Evolutionary conservation across 768 basidiomycete species (phyloP), one percentile per base, ranked within the genome.

Genomic region (Auriscalpium vulgare): DNA sequence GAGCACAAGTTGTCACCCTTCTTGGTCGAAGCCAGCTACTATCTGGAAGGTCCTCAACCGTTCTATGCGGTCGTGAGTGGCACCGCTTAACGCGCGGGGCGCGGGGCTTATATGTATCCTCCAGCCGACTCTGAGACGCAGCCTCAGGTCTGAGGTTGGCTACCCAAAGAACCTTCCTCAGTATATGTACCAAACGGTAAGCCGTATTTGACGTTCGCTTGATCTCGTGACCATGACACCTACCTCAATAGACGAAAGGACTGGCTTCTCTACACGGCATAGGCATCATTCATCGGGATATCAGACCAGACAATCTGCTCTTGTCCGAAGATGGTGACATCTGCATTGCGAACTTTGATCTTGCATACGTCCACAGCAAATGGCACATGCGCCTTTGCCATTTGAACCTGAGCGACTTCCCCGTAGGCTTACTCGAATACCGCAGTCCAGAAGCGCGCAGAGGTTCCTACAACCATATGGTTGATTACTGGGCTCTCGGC

Each of bases 401-500:
- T n/a, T 19, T 45, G 10, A 17, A 21, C 13, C 14, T 51, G 21
- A 29, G 29, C 29, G 13, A 37, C 11, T 45, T 47, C 19, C 36
- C 35, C 14, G n/a, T 44, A 3, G 50, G 43, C 5, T 45, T 38
- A 14, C 44, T 23, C 11, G 40, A 21, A 23, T 52, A 40, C 37
- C 50, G 44, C 40, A 35, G 56, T n/a, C 56, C 50, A 10, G 56
- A 56, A 36, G 50, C 44, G 14, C n/a, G 14, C n/a, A 16, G 19
- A 40, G 56, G 56, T 8, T 34, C 17, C 11, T 23, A 38, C 51
- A 35, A 56, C 46, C 50, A 45, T 17, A 56, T 52, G 51, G 19
- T 52, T 10, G 56, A 56, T 35, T 56, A 45, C 44, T 56, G 56
- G 56, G 43, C 56, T 37, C 45, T 56, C 21, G 56, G 56, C 8